These are phyloP conservation scores for Colletotrichum sp. DNA, from an alignment of 2,329 filamentous ascomycete species.

Conservation along the genomic window DNA sequence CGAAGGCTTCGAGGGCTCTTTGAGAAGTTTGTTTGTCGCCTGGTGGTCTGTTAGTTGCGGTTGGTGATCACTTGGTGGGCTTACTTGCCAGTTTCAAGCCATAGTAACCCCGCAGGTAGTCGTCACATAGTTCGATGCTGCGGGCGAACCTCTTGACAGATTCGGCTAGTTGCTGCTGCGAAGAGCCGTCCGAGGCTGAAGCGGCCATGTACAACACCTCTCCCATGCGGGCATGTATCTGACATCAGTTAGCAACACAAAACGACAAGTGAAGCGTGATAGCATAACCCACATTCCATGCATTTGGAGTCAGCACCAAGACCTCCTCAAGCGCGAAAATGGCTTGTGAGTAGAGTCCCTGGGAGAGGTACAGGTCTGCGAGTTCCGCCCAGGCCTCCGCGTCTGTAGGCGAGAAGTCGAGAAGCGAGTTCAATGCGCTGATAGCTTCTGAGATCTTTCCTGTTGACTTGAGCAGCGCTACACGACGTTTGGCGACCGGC, in stretches of 20 bases:
- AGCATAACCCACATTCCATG: constrained; percentile 80
- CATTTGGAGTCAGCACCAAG: constrained; percentile 83
- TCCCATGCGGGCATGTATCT: constrained; percentile 87
- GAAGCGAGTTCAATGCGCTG: constrained; percentile 71
- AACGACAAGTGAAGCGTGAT: neutral
- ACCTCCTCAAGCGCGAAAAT: constrained; percentile 92
- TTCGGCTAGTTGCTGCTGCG: constrained; percentile 66
- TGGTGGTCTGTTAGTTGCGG: constrained; percentile 26
- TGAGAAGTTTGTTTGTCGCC: constrained; percentile 57
- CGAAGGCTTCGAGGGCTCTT: constrained; percentile 43
- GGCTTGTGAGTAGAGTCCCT: constrained; percentile 81
- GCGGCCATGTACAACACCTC: constrained; percentile 80
- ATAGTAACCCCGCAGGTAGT: constrained; percentile 91
- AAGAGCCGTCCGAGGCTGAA: constrained; percentile 45
- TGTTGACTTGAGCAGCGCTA: constrained; percentile 79
- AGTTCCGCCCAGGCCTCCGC: constrained; percentile 94
- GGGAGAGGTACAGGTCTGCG: constrained; percentile 81
- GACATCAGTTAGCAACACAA: constrained; percentile 13
- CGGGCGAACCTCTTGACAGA: constrained; percentile 86
- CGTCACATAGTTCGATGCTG: constrained; percentile 91
- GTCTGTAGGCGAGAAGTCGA: constrained; percentile 88
- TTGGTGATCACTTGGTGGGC: neutral
- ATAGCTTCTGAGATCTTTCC: constrained; percentile 76
- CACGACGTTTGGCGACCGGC: constrained; percentile 85
- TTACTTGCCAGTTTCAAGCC: constrained; percentile 78